These are phyloP conservation scores for Penicillium steckii DNA, from an alignment of 495 filamentous ascomycete genomes.

Conservation along the genomic window DNA sequence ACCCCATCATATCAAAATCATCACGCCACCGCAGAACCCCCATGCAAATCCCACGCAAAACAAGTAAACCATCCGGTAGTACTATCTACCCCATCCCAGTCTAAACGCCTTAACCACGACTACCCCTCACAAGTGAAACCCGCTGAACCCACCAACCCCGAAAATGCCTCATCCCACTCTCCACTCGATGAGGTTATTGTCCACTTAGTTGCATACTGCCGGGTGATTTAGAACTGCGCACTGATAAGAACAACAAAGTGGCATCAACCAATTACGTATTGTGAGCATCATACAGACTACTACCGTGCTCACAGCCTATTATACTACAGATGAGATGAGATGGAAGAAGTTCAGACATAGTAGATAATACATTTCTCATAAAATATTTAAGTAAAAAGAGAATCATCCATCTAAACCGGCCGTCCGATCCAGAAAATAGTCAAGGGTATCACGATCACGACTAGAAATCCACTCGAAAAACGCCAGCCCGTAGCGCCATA, in stretches of 20 bases:
- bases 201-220: background rate
- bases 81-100: background rate
- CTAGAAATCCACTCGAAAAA: too few species aligned
- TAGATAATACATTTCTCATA: conserved; percentile 1
- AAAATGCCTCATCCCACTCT: background rate
- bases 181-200: background rate
- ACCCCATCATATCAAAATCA: conserved; percentile 6
- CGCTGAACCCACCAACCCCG: conserved; percentile 1
- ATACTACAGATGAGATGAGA: background rate
- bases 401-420: background rate
- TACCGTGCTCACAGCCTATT: too few species aligned
- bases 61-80: background rate
- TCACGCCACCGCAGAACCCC: conserved; percentile 11
- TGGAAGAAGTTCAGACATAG: background rate
- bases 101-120: background rate
- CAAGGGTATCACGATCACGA: background rate
- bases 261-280: too few species aligned
- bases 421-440: background rate
- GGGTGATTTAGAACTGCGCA: too few species aligned
- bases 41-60: background rate
- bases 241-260: too few species aligned
- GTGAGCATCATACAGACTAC: too few species aligned
- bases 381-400: background rate
- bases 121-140: background rate
- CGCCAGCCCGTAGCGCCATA: too few species aligned